Base-by-base conservation (phyloP, 192 early-diverging fungal species). In the Podila verticillata region DNA sequence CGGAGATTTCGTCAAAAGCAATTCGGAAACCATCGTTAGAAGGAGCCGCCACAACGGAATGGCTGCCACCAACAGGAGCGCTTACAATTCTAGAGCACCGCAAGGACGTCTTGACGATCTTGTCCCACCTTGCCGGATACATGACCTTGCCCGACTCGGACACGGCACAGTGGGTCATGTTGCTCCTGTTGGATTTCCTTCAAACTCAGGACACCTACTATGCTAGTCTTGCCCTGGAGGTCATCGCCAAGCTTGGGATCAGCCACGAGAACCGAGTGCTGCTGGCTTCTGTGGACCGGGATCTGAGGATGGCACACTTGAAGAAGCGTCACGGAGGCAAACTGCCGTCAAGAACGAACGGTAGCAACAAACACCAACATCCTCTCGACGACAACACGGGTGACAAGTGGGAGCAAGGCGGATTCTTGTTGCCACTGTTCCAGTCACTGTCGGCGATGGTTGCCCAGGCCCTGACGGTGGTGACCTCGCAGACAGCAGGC, bases 31-130 rank as follows among this genome's bases (percentile, higher is more conserved):
- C 10, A 35, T n/a, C 5, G 36, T 31, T 8, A 24, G 47, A 66
- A 36, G 44, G 44, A 26, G 17, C 24, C 22, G 31, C 13, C 20
- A 26, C 7, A 34, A 57, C 7, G 39, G 60, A 56, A 54, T 67
- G 66, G 66, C 35, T 72, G 2, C 77, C 77, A 15, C 59, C 69
- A 2, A 72, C 77, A 0, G 77, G 77, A 8, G 77, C 77, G 3
- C 28, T 80, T 44, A 72, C 77, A 44, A 84, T 86, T 3, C 72
- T 93, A 22, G 91, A 92, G 57, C 85, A 88, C 54, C 86, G 92
- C 10, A 93, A 93, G 68, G 92, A 87, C 49, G 83, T 88, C 5
- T 63, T 92, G 13, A 87, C 89, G 20, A 90, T 92, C 34, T 79
- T 92, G 64, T 89, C 90, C 48, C 90, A 92, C 54, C 87, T 93